Conservation (phyloP, 805 yeast species). For the Pichia pseudocactophila region DNA sequence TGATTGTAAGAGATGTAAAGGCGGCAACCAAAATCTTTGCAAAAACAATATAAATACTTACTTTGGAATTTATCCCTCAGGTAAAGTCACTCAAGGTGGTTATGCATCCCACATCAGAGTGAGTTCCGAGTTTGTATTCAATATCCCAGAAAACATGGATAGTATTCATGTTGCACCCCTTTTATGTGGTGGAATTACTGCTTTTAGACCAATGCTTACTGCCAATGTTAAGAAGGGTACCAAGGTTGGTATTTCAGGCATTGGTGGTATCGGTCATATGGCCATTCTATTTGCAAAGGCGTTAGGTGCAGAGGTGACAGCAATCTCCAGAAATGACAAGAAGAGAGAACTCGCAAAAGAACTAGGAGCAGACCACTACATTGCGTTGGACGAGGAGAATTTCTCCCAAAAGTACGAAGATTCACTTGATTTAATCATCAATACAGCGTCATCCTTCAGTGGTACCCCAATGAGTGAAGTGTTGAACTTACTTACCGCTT, state of each 20-base stretch:
- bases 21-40: conserved; percentile 42
- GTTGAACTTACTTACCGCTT: conserved; percentile 21
- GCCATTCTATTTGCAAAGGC: conserved; percentile 47
- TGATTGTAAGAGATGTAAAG: conserved; percentile 32
- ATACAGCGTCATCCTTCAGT: conserved; percentile 38
- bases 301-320: conserved; percentile 50
- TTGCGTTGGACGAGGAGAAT: conserved; percentile 44
- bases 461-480: conserved; percentile 22
- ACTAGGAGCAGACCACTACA: conserved; percentile 45
- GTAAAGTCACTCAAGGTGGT: conserved; percentile 39
- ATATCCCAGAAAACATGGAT: conserved; percentile 38
- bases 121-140: conserved; percentile 36
- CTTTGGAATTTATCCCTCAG: conserved; percentile 35
- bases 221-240: conserved; percentile 40
- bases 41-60: conserved; percentile 41
- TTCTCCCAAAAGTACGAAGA: conserved; percentile 31
- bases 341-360: conserved; percentile 41
- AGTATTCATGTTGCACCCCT: conserved; percentile 41
- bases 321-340: conserved; percentile 41
- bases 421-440: conserved; percentile 38
- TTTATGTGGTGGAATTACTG: conserved; percentile 50
- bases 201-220: conserved; percentile 37
- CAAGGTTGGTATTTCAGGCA: conserved; percentile 41
- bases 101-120: conserved; percentile 40
- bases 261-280: conserved; percentile 41